These are phyloP conservation scores for Pichia sp. DNA, from an alignment of 1,139 yeast genomes.

Conservation along the genomic window DNA sequence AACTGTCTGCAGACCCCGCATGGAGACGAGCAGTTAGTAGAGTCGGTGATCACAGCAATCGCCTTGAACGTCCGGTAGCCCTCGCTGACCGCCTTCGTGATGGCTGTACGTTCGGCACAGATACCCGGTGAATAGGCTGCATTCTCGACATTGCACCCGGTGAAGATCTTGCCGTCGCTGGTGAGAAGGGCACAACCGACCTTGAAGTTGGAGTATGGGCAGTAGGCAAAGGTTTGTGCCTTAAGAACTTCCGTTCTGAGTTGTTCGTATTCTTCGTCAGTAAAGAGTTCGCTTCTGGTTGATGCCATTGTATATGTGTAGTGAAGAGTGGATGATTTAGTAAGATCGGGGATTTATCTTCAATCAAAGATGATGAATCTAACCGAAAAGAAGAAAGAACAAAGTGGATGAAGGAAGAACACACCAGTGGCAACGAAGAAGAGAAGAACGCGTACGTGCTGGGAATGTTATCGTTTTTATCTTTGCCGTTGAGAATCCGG, in stretches of 20 bases:
- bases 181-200: slow-evolving; percentile 81
- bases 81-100: slow-evolving; percentile 56
- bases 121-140: slow-evolving; percentile 85
- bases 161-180: slow-evolving; percentile 44
- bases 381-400: too few species aligned
- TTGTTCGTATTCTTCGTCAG: slow-evolving; percentile 13
- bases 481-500: too few species aligned
- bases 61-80: slow-evolving; percentile 47
- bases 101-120: slow-evolving; percentile 89
- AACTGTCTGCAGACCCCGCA: slow-evolving; percentile 96
- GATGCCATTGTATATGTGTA: too few species aligned
- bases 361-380: too few species aligned
- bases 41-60: slow-evolving; percentile 72
- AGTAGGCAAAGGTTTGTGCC: slow-evolving; percentile 59
- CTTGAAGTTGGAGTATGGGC: slow-evolving; percentile 83
- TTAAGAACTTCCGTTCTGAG: slow-evolving; percentile 24
- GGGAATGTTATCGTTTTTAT: too few species aligned
- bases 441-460: too few species aligned
- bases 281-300: background rate
- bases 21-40: slow-evolving; percentile 65
- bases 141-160: slow-evolving; percentile 91
- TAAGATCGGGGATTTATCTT: too few species aligned
- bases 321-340: too few species aligned
- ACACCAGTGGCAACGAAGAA: too few species aligned
- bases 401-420: too few species aligned